These are phyloP conservation scores for Fraxinus sp. DNA, from an alignment of 305 asterid species.

Conservation along the genomic window DNA sequence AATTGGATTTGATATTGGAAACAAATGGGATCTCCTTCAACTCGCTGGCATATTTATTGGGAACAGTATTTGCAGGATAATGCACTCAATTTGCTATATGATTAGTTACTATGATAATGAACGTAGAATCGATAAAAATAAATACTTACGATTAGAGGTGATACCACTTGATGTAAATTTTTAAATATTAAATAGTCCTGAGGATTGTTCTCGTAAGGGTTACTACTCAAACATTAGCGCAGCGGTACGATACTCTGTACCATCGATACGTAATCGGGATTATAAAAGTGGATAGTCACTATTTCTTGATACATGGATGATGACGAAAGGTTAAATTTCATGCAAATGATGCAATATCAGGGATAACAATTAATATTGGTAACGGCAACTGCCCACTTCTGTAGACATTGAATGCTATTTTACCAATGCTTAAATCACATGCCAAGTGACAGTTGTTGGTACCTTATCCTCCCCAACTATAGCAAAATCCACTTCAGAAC, in stretches of 20 bases:
- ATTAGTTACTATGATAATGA: neutral
- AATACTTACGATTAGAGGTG: neutral
- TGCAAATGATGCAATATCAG: neutral
- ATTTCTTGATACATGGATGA: neutral
- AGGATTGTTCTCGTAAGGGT: neutral
- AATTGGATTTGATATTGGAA: neutral
- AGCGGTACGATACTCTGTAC: neutral
- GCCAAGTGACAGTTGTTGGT: constrained; percentile 28
- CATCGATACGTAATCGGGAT: neutral
- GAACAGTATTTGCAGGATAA: neutral
- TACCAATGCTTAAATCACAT: constrained; percentile 14
- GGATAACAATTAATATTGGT: neutral
- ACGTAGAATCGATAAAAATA: neutral
- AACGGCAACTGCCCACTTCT: constrained; percentile 35
- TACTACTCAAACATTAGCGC: neutral
- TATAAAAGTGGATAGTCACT: neutral
- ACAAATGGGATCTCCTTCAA: neutral
- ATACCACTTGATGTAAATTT: neutral
- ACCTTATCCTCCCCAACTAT: constrained; percentile 11
- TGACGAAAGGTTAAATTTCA: neutral
- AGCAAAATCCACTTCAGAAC: neutral
- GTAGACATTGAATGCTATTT: constrained; percentile 22
- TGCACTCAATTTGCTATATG: neutral
- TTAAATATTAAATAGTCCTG: neutral
- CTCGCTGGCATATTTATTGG: neutral